Evolutionary conservation across 2,329 filamentous ascomycete species (phyloP), one percentile per base, ranked within the genome.

Genomic region (Fusarium subtropicale): DNA sequence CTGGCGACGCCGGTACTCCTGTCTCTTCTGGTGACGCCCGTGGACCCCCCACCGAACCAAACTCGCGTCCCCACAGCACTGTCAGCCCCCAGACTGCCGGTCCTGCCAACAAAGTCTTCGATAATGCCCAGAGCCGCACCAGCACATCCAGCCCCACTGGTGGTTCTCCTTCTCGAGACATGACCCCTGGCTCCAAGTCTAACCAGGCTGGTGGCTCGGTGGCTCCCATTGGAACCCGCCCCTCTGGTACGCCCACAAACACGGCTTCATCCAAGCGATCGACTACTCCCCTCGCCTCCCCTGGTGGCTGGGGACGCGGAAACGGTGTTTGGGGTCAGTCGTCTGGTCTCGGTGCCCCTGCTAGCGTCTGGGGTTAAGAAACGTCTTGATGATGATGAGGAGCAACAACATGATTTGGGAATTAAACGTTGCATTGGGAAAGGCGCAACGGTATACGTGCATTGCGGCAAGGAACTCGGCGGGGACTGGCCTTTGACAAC

Each of bases 161-260:
- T 59, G 91, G 88, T 41, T 97, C 94, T 9, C 92, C 94, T 42
- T 92, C 93, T 56, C 89, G 90, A 44, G 86, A 89, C 54, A 86
- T 89, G 38, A 81, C 84, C 31, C 86, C 79, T 64, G 83, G 81
- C 46, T 79, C 80, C 54, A 88, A 88, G 81, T 78, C 87, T 66
- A 83, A 82, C 50, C 84, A 86, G 66, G 79, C 84, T 51, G 86
- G 86, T 57, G 85, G 86, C 60, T 85, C 91, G 7, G 94, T 98
- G 55, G 95, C 94, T 24, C 95, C 96, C 20, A 98, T 98, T 73
- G 96, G 96, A 69, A 97, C 95, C 60, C 91, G 96, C 45, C 95
- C 95, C 5, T 86, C 88, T 20, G 87, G 85, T 39, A 86, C 84
- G 34, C 81, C 87, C n/a, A 81, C 79, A 33, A 79, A 77, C 30